Evolutionary conservation across 495 filamentous ascomycete species (phyloP).

Genomic region (Podospora pseudoanserina): DNA sequence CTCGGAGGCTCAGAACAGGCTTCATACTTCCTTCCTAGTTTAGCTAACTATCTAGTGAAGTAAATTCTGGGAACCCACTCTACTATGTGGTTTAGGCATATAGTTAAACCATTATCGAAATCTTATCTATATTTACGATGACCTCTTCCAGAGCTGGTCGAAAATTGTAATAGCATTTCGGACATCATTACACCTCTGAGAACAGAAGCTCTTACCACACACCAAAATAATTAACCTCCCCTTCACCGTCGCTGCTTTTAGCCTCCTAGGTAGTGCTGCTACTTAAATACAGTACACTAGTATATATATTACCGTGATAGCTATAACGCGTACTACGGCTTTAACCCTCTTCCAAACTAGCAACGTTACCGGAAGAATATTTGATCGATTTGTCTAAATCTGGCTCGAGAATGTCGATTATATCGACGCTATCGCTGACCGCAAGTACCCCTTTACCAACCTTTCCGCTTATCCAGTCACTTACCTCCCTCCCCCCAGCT

Average conservation of each 20-base stretch:
- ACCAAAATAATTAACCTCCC: background rate
- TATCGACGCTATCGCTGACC: constrained; percentile 26
- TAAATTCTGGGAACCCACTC: too few relatives aligned
- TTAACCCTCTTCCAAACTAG: constrained; percentile 51
- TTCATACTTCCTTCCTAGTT: background rate
- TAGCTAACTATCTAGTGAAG: background rate
- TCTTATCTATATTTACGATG: background rate
- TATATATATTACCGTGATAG: constrained; percentile 12
- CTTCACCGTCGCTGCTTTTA: background rate
- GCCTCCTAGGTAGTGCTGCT: constrained; percentile 7
- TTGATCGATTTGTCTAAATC: constrained; percentile 63
- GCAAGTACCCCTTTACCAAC: background rate
- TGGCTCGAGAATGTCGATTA: constrained; percentile 73
- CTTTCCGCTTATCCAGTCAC: background rate
- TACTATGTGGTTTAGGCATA: too few relatives aligned
- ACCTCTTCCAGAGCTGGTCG: background rate
- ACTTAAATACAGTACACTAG: constrained; percentile 21
- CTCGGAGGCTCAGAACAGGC: too few relatives aligned
- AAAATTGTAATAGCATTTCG: background rate
- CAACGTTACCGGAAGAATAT: constrained; percentile 59
- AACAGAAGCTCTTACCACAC: background rate
- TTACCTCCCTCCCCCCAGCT: constrained; percentile 9
- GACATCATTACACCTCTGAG: background rate
- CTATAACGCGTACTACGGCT: constrained; percentile 13
- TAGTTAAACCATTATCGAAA: background rate